Percentiles rank a stretch among this genome's conserved stretches.
phyloP scores from a whole-genome alignment of 2,329 filamentous ascomycete species.

The Dendryphion nanum region DNA sequence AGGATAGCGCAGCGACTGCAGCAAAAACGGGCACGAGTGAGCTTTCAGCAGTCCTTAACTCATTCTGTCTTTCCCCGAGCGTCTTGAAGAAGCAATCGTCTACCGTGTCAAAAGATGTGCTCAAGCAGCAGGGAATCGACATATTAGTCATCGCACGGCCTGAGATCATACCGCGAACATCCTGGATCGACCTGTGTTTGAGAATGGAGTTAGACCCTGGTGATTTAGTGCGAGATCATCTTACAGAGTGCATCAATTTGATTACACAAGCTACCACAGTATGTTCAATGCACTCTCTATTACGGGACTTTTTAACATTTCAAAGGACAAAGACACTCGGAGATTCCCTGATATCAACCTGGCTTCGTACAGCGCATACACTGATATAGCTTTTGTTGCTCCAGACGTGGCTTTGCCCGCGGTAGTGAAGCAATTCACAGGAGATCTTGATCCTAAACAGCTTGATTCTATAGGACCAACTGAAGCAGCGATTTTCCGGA shows the following conservation, averaged over 20 bases:
- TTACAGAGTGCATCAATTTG: conserved; percentile 65
- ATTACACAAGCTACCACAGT: conserved; percentile 61
- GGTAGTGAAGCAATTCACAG: conserved; percentile 70
- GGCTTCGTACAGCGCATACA: conserved; percentile 80
- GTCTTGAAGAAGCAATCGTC: conserved; percentile 47
- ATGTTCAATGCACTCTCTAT: conserved; percentile 21
- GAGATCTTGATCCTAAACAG: conserved; percentile 70
- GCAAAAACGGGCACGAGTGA: conserved; percentile 65
- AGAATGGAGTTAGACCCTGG: conserved; percentile 81
- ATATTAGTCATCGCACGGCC: conserved; percentile 76
- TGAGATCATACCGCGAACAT: conserved; percentile 72
- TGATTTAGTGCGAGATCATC: conserved; percentile 64
- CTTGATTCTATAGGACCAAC: conserved; percentile 74
- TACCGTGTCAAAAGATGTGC: conserved; percentile 46
- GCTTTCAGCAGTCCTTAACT: conserved; percentile 60
- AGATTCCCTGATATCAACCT: conserved; percentile 49
- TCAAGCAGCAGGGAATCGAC: conserved; percentile 71
- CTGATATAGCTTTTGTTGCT: conserved; percentile 90
- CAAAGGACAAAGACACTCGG: conserved; percentile 17
- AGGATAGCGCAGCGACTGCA: conserved; percentile 68
- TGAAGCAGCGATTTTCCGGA: conserved; percentile 90
- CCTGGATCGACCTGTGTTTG: conserved; percentile 88
- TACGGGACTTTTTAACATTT: neutral
- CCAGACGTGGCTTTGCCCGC: conserved; percentile 76
- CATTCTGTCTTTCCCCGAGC: conserved; percentile 62